Evolutionary conservation across 805 yeast species (phyloP), one percentile per base, ranked within the genome.

Genomic region (Kuraishia cidri): DNA sequence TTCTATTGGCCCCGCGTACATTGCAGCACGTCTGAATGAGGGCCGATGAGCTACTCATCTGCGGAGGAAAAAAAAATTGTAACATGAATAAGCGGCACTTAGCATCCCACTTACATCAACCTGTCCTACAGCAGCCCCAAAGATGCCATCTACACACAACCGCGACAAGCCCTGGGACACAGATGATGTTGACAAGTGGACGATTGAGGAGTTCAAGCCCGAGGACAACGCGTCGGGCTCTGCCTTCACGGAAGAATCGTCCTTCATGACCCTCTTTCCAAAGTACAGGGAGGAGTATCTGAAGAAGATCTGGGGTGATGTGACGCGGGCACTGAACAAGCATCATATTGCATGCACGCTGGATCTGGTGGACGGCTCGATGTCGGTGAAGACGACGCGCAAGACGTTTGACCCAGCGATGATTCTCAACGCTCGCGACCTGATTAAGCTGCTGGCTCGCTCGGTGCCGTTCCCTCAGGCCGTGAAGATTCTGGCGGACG

Each of bases 141-240:
- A 41, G 28, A 90, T 90, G 98, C 86, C 81, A 16, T 85, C 96
- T 2, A 85, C 94, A 30, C 88, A 90, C 57, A 85, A 92, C 57
- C 79, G 77, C 50, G 97, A 92, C 47, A 90, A 90, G 58, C 97
- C 97, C 33, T 88, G 97, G 97, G 97, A 88, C 53, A 88, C 95
- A 8, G 85, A 82, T 14, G 96, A 87, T 45, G 78, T 88, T 37
- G 95, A 88, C 54, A 88, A 90, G 55, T 90, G 98, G 98, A 66
- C 71, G 45, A 65, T 76, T 23, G 95, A 85, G 23, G 94, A 86
- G 36, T 92, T 92, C 65, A 80, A 70, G 44, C 85, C 86, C 2
- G 95, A 86, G 46, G 95, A 92, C 52, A 85, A 87, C 50, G 77
- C 75, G 5, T 74, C 88, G 8, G 96, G 97, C 1, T 67, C 69